Percentiles rank a stretch among this genome's conserved stretches.
Evolutionary conservation across 2,329 filamentous ascomycete genomes (phyloP).

Genomic region (Microdochium nivale): DNA sequence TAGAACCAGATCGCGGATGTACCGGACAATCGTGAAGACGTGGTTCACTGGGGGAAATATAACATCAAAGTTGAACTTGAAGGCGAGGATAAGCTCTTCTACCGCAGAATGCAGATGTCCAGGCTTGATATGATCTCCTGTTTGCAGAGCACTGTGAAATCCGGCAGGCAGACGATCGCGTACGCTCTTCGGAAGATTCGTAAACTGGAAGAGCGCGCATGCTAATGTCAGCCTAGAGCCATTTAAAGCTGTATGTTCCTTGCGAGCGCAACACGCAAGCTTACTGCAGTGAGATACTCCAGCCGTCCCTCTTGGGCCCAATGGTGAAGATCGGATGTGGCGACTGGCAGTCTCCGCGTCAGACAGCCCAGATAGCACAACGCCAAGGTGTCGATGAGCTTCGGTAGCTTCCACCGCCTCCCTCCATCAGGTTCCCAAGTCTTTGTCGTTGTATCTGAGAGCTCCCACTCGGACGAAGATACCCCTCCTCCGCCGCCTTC

Average conservation of each 20-base stretch:
- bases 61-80: constrained; percentile 60
- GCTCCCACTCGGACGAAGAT: constrained; percentile 12
- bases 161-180: constrained; percentile 51
- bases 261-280: too few relatives aligned
- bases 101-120: constrained; percentile 58
- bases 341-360: constrained; percentile 68
- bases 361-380: constrained; percentile 74
- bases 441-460: constrained; percentile 18
- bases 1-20: constrained; percentile 62
- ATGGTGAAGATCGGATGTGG: constrained; percentile 60
- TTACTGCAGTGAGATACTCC: constrained; percentile 60
- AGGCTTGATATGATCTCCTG: constrained; percentile 34
- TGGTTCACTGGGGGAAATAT: constrained; percentile 65
- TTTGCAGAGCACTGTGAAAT: constrained; percentile 53
- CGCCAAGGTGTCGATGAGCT: constrained; percentile 64
- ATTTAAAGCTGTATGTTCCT: too few relatives aligned
- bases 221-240: constrained; percentile 17
- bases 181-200: constrained; percentile 52
- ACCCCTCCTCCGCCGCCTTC: constrained; percentile 22
- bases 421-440: constrained; percentile 36
- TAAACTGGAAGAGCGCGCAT: constrained; percentile 1
- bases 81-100: constrained; percentile 53
- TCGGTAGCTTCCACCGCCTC: constrained; percentile 49
- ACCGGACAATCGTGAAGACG: constrained; percentile 58
- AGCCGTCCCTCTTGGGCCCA: constrained; percentile 64